phyloP scores from a whole-genome alignment of 768 basidiomycete species.

The Scleroderma citrinum region DNA sequence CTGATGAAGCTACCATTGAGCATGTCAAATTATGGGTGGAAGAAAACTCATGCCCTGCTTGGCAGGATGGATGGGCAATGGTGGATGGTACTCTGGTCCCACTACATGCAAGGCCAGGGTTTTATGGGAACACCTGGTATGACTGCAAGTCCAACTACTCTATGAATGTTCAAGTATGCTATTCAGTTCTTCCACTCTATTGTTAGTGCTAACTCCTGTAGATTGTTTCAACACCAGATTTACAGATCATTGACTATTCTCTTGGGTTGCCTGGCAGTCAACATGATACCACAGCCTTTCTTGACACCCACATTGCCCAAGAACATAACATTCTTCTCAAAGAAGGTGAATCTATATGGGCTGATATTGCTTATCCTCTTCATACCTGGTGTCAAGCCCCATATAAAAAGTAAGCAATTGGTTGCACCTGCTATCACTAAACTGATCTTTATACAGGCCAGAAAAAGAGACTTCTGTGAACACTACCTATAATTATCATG shows the following conservation, averaged over 20 bases:
- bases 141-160: constrained; percentile 17
- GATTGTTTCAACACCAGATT: constrained; percentile 9
- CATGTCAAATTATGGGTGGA: constrained; percentile 35
- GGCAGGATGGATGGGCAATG: constrained; percentile 33
- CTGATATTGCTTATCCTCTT: constrained; percentile 11
- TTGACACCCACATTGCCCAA: neutral
- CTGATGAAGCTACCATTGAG: constrained; percentile 29
- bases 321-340: constrained; percentile 1
- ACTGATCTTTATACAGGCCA: neutral
- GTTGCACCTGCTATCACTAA: too few species aligned
- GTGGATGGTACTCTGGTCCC: constrained; percentile 38
- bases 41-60: constrained; percentile 28
- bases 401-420: neutral
- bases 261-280: constrained; percentile 12
- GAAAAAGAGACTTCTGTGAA: constrained; percentile 2
- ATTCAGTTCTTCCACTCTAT: too few species aligned
- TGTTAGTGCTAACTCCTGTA: neutral
- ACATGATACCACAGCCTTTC: constrained; percentile 9
- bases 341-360: constrained; percentile 13
- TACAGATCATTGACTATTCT: constrained; percentile 10
- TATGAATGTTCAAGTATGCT: constrained; percentile 15
- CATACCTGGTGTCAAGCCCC: constrained; percentile 14
- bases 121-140: constrained; percentile 10
- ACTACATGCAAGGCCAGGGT: constrained; percentile 12
- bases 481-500: constrained; percentile 25